phyloP scores from a whole-genome alignment of 176 grass and related monocot species.

The Oryza punctata region DNA sequence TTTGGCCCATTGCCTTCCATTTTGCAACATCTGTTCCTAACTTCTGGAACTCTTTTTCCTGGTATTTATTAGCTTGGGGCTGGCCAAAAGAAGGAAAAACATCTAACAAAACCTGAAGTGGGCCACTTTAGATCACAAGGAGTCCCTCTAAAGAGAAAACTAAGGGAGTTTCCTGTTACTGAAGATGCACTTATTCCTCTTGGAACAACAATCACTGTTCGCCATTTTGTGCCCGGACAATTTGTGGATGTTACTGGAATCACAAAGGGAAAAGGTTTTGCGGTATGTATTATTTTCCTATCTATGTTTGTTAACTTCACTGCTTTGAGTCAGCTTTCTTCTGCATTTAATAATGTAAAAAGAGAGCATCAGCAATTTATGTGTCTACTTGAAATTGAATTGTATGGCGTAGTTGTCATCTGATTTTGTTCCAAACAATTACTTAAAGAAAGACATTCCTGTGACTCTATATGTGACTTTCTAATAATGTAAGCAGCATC shows the following conservation, averaged over 20 bases:
- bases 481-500: slow-evolving; percentile 11
- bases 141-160: slow-evolving; percentile 88
- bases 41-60: slow-evolving; percentile 34
- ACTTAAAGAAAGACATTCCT: background rate
- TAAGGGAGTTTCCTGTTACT: slow-evolving; percentile 92
- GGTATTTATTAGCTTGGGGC: slow-evolving; percentile 74
- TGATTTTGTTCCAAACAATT: background rate
- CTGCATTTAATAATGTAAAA: slow-evolving; percentile 17
- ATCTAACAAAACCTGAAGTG: slow-evolving; percentile 86
- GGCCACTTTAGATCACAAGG: slow-evolving; percentile 89
- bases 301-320: slow-evolving; percentile 10
- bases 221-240: slow-evolving; percentile 95
- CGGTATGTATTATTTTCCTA: slow-evolving; percentile 51
- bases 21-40: slow-evolving; percentile 5
- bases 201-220: slow-evolving; percentile 74
- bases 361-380: background rate
- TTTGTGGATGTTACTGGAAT: slow-evolving; percentile 92
- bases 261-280: slow-evolving; percentile 94
- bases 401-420: background rate
- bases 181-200: slow-evolving; percentile 96
- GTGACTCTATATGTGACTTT: background rate
- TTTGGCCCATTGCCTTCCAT: slow-evolving; percentile 26
- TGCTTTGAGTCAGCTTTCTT: background rate
- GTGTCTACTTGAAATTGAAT: slow-evolving; percentile 19
- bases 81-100: slow-evolving; percentile 99